Base-by-base conservation (phyloP, 495 filamentous ascomycete genomes). In the Articulospora tetracladia region DNA sequence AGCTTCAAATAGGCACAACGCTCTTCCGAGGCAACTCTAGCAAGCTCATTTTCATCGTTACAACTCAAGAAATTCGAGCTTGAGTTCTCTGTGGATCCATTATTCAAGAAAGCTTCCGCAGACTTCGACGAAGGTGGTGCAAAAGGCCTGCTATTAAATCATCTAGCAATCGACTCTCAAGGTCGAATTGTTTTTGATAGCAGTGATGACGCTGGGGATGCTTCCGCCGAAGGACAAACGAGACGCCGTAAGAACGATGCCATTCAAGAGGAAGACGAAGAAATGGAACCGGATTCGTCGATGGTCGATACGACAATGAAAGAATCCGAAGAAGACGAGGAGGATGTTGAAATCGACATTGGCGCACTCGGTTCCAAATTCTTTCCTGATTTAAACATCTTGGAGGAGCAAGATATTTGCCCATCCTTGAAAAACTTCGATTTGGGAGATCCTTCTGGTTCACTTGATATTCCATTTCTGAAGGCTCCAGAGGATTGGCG, bases 91-190 rank as follows among this genome's bases (percentile, higher is more conserved):
- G 94, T 99, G 24, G 94, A 99, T 66, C 94, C 94, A 2, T 76
- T 99, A 8, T 99, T 98, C 82, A 98, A 98, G 70, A 99, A 99
- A 67, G 95, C 92, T 0, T 93, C 93, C 2, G 94, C 94, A 23
- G 94, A 99, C 71, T 98, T 98, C 68, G 94, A 99, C 68, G 94
- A 99, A 76, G 94, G 94, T 24, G 94, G 94, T 53, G 95, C 95
- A 19, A 99, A 98, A 74, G 94, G 94, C 2, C 79, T 99, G 32
- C 77, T 99, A 22, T 78, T 99, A 19, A 99, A 99, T 70, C 92
- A 98, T 72, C 80, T 99, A 17, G 86, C 92, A 55, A 98, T 99
- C 60, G 94, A 99, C 73, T 80, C 84, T 6, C 80, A 90, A 61
- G 94, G 94, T 26, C 82, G 92, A 41, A 99, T 99, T 62, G 93